These are phyloP conservation scores for Blepharisma stoltei DNA, from an alignment of 73 alveolate species.

Conservation along the genomic window DNA sequence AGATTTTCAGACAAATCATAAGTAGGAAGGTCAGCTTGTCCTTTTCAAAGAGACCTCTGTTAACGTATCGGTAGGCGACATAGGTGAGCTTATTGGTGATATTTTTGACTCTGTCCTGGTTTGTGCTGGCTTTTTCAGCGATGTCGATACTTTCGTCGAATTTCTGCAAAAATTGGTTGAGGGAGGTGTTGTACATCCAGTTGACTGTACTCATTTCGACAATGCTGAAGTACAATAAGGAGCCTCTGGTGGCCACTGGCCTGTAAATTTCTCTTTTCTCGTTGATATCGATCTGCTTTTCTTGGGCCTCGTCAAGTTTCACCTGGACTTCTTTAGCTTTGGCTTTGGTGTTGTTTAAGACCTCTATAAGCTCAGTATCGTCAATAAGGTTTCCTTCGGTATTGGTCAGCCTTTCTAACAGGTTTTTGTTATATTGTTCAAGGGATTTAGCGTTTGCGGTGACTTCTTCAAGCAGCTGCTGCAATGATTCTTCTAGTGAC, in stretches of 20 bases:
- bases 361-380: constrained; percentile 97
- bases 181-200: constrained; percentile 99
- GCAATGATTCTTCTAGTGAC: constrained; percentile 97
- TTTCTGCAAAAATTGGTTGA: constrained; percentile 97
- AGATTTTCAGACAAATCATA: constrained; percentile 95
- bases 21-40: constrained; percentile 98
- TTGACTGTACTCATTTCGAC: constrained; percentile 94
- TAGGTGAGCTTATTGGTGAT: constrained; percentile 79
- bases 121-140: constrained; percentile 83
- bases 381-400: constrained; percentile 98
- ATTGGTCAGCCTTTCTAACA: constrained; percentile 96
- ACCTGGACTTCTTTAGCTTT: constrained; percentile 98
- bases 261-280: constrained; percentile 99
- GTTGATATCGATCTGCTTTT: constrained; percentile 90
- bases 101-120: constrained; percentile 89
- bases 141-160: constrained; percentile 94
- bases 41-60: constrained; percentile 99
- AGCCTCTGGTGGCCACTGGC: constrained; percentile 99
- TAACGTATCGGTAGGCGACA: constrained; percentile 96
- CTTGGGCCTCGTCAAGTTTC: constrained; percentile 96
- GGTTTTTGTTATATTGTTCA: constrained; percentile 89
- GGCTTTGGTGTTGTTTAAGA: constrained; percentile 96
- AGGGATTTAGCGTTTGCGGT: constrained; percentile 95
- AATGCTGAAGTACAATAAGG: constrained; percentile 91
- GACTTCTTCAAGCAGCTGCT: constrained; percentile 95